Evolutionary conservation across 768 basidiomycete genomes (phyloP).

Genomic region (Naganishia vishniacii): DNA sequence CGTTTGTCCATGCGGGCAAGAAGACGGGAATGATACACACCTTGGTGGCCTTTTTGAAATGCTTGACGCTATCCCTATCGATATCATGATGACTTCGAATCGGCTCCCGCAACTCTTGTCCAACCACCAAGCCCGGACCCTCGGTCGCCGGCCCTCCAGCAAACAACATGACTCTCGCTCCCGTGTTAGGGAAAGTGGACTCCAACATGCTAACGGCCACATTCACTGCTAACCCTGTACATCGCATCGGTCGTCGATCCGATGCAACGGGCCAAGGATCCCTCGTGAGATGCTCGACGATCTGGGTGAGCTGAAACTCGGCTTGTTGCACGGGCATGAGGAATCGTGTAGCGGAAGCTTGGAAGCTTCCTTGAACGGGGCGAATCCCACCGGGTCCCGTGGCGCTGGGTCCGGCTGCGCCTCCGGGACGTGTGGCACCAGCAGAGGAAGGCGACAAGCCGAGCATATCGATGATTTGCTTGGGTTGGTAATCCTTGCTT

Average conservation of each 20-base stretch:
- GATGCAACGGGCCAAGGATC: constrained; percentile 98
- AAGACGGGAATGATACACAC: constrained; percentile 51
- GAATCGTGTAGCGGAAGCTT: constrained; percentile 57
- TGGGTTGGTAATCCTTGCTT: constrained; percentile 88
- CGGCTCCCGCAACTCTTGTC: constrained; percentile 89
- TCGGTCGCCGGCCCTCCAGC: constrained; percentile 92
- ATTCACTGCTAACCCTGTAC: constrained; percentile 88
- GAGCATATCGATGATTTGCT: constrained; percentile 98
- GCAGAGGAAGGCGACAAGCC: constrained; percentile 61
- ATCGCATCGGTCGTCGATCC: constrained; percentile 85
- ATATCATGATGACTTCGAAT: constrained; percentile 99
- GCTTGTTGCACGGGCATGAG: constrained; percentile 82
- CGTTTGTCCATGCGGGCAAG: not conserved
- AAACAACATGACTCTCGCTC: constrained; percentile 92
- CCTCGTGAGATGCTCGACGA: constrained; percentile 75
- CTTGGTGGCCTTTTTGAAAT: constrained; percentile 94
- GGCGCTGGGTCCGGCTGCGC: constrained; percentile 31
- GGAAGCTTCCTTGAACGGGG: constrained; percentile 48
- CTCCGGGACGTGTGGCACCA: constrained; percentile 54
- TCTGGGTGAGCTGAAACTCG: constrained; percentile 92
- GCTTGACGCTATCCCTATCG: constrained; percentile 90
- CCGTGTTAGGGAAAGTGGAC: constrained; percentile 91
- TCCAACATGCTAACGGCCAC: constrained; percentile 90
- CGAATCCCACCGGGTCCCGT: constrained; percentile 26
- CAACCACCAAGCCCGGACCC: constrained; percentile 94